A percentile compares a stretch with the other conserved stretches of the same genome.
phyloP scores from a whole-genome alignment of 2,329 filamentous ascomycete species.

The Nannizziopsis barbatae region DNA sequence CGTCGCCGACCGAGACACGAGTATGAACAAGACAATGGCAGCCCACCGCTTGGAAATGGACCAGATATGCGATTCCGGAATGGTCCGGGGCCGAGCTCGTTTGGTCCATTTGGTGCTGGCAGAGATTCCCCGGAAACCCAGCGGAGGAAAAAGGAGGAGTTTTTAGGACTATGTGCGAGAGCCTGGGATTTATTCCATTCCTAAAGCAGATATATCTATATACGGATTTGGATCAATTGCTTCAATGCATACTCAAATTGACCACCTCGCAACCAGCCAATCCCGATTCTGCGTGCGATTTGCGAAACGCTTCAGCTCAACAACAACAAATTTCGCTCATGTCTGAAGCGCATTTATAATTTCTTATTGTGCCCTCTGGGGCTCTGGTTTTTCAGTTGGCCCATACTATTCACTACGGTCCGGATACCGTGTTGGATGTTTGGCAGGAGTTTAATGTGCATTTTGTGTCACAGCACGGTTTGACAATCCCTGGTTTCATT shows the following conservation, averaged over 20 bases:
- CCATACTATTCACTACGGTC: constrained; percentile 1
- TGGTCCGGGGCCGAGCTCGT: constrained; percentile 23
- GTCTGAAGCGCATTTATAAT: not conserved
- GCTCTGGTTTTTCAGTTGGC: not conserved
- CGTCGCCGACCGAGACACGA: constrained; percentile 74
- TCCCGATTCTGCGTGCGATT: too few relatives aligned
- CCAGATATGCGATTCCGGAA: constrained; percentile 40
- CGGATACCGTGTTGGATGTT: constrained; percentile 5
- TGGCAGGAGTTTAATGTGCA: constrained; percentile 4
- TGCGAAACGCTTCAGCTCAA: too few relatives aligned
- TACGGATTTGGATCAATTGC: not conserved
- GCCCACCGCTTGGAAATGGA: constrained; percentile 69
- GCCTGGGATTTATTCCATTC: constrained; percentile 98
- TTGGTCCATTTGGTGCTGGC: constrained; percentile 42
- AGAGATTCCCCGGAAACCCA: constrained; percentile 74
- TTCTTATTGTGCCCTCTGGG: not conserved
- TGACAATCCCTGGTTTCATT: not conserved
- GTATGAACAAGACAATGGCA: constrained; percentile 79
- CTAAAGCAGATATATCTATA: constrained; percentile 34
- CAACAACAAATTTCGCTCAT: too few relatives aligned
- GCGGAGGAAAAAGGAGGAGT: constrained; percentile 82
- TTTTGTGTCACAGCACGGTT: not conserved
- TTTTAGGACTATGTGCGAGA: constrained; percentile 70
- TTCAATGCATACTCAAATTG: too few relatives aligned
- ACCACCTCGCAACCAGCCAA: too few relatives aligned